Evolutionary conservation across 1,284 basidiomycete species (phyloP), one percentile per base, ranked within the genome.

Genomic region (Ceratorhiza oryzae-sativae): DNA sequence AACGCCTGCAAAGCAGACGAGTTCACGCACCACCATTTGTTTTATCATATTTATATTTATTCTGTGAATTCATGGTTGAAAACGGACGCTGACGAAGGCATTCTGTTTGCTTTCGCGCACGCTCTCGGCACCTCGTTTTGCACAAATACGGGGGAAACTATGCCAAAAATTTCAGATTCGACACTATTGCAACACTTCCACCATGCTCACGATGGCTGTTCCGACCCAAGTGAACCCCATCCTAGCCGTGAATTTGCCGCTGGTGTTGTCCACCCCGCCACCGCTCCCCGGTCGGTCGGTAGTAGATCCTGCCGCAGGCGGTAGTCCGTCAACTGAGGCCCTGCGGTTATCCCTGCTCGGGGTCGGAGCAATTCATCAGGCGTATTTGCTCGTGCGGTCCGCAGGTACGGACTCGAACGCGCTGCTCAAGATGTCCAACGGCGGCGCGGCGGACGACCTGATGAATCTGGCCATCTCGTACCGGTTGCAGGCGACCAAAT

Each of bases 171-270:
- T 60, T 62, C 70, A 77, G 76, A 77, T 77, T 71, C 73, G 74
- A 46, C 76, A 77, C 70, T 77, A 77, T 59, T 74, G 74, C 62
- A 73, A 75, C 45, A 75, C 63, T 62, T 74, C 74, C 32, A 76
- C 81, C 18, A 78, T 80, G 36, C 77, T 83, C 51, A 82, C 81
- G 79, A 83, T 82, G 80, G 82, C 82, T 55, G 80, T 83, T 25
- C 81, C 80, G 5, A 56, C 77, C 51, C 80, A 78, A 41, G 76
- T 82, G 55, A 83, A 83, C 73, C 82, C 82, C 1, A 81, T 83
- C 76, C 78, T 82, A 23, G 81, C 81, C 25, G 80, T 81, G 76
- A 81, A 81, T 67, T 77, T 82, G 6, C 82, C 82, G 10, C 77
- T 83, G 25, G 80, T 80, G 18, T 77, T 83, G 18, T 80, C 79